Conservation (phyloP, 352 stramenopile species). For the Pythium graminicola region DNA sequence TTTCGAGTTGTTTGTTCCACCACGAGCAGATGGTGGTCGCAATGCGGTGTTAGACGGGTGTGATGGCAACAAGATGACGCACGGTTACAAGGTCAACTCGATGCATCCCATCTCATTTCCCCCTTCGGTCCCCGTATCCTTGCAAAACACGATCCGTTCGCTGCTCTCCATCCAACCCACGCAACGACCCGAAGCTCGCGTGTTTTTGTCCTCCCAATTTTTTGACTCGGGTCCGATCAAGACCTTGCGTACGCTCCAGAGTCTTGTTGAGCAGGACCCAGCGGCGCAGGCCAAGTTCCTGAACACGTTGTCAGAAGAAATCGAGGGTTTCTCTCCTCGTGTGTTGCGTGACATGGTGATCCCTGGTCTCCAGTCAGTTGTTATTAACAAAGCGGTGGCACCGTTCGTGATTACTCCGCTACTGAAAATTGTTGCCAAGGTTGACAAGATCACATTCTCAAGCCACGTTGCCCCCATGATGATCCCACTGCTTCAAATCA, state of each 20-base stretch:
- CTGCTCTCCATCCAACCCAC: constrained; percentile 55
- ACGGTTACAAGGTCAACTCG: constrained; percentile 86
- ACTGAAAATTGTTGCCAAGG: constrained; percentile 83
- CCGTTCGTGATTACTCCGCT: constrained; percentile 85
- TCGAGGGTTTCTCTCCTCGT: constrained; percentile 71
- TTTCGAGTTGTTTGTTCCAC: constrained; percentile 80
- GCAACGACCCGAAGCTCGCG: constrained; percentile 59
- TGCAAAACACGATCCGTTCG: constrained; percentile 82
- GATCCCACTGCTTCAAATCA: constrained; percentile 69
- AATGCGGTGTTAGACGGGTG: constrained; percentile 76
- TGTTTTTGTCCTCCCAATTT: constrained; percentile 77
- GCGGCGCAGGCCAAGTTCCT: constrained; percentile 79
- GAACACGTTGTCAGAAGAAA: constrained; percentile 56
- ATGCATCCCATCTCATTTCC: constrained; percentile 83
- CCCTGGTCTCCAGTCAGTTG: constrained; percentile 62
- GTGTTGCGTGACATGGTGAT: constrained; percentile 83
- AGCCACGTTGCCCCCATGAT: constrained; percentile 77
- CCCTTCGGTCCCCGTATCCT: constrained; percentile 56
- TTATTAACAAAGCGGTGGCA: constrained; percentile 84
- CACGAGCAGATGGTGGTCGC: constrained; percentile 66
- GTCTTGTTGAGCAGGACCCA: constrained; percentile 76
- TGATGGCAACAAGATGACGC: constrained; percentile 86
- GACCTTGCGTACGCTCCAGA: constrained; percentile 72
- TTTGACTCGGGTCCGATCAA: constrained; percentile 85
- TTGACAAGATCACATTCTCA: constrained; percentile 81